Conservation (phyloP, 495 filamentous ascomycete genomes). For the Penicillium ochrochloron region DNA sequence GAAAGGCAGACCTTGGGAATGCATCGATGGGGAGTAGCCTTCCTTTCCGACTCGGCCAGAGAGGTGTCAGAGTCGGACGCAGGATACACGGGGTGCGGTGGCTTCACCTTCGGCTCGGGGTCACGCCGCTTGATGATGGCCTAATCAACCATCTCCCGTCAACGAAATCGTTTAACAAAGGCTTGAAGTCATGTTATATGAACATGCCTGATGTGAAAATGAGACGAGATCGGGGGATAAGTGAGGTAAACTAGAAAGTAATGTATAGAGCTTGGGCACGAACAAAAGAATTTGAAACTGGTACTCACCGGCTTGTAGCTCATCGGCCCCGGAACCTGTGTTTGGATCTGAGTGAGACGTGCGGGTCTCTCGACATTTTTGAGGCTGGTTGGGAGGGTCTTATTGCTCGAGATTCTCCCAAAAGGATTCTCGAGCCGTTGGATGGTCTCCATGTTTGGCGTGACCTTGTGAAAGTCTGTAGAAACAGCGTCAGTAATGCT, state of each 20-base stretch:
- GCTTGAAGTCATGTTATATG: neutral
- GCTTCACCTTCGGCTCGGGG: neutral
- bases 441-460: slow-evolving; percentile 43
- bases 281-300: neutral
- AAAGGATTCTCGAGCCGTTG: slow-evolving; percentile 57
- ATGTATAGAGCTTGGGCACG: neutral
- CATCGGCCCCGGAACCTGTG: neutral
- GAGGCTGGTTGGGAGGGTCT: slow-evolving; percentile 32
- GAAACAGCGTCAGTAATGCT: neutral
- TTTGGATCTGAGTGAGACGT: neutral
- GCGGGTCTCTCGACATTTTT: slow-evolving; percentile 37
- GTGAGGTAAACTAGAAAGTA: neutral
- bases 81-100: no score
- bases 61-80: no score
- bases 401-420: slow-evolving; percentile 56
- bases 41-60: no score
- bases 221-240: neutral
- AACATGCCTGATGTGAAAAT: neutral
- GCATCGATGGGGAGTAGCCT: no score
- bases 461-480: slow-evolving; percentile 49
- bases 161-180: neutral
- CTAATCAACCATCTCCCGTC: neutral
- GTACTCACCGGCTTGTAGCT: slow-evolving; percentile 16
- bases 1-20: no score
- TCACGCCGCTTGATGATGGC: neutral